Base-by-base conservation (phyloP, 2,329 filamentous ascomycete species). In the Botrytis aclada region DNA sequence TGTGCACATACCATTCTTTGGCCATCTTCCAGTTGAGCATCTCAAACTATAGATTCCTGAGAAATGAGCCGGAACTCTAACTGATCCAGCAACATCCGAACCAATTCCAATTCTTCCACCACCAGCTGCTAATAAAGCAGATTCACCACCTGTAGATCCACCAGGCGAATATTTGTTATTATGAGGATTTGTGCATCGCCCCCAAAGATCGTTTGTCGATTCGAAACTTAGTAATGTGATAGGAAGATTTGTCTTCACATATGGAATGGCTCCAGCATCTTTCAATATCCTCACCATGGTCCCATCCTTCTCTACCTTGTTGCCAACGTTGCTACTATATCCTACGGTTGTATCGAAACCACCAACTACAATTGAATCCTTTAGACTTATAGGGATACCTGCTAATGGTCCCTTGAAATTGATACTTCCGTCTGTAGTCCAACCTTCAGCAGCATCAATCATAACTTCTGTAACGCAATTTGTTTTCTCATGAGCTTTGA, bases 401-500 rank as follows among this genome's bases (percentile, higher is more conserved):
- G 95, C 94, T 45, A 98, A 83, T 0, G 95, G 93, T 0, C 94
- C 94, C 78, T 92, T 88, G 45, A 95, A 83, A 80, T 97, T 94
- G 80, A 89, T 84, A 14, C 83, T 85, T 18, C 84, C 85, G 72
- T 86, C 83, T 6, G 79, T 75, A 29, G 88, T 81, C 93, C 94
- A 97, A 71, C 85, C 82, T 82, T 97, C 93, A 0, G 94, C 93
- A 72, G 91, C 90, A 0, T 88, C 86, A 54, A 98, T 87, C 84
- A 98, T 88, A 72, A 98, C 85, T 83, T 98, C 95, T 0, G 95
- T 98, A 20, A 97, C 83, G 80, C 93, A 97, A 81, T 98, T 98
- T 3, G 94, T 97, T 83, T 92, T 92, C 75, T 91, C 87, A 51
- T 98, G 95, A 1, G 94, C 95, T 79, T 90, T 91, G 70, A 97